Conservation (phyloP, 352 stramenopile genomes). For the Blastocystis sp. region DNA sequence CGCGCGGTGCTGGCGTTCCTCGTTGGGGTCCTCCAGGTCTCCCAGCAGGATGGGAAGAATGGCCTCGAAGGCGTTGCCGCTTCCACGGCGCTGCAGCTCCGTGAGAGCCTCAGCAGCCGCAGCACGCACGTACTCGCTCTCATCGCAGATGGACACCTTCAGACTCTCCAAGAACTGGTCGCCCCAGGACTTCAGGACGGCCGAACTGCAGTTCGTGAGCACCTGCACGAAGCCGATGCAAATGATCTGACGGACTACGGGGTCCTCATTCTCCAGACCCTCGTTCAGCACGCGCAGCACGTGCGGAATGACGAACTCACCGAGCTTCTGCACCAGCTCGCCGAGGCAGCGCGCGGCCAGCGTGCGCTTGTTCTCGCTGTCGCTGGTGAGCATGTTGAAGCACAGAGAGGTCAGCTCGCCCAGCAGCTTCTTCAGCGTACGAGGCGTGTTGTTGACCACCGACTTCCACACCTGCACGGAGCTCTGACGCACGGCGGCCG, state of each 20-base stretch:
- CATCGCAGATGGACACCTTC: conserved; percentile 90
- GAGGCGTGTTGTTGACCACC: conserved; percentile 87
- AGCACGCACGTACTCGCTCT: conserved; percentile 71
- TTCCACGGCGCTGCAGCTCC: conserved; percentile 85
- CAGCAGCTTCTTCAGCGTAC: conserved; percentile 90
- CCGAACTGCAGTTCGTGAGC: conserved; percentile 82
- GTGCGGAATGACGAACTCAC: conserved; percentile 91
- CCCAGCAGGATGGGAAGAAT: conserved; percentile 88
- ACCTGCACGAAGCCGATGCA: conserved; percentile 94
- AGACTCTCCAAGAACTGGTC: conserved; percentile 87
- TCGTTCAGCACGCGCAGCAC: conserved; percentile 92
- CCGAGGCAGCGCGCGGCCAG: conserved; percentile 83
- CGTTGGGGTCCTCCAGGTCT: conserved; percentile 71
- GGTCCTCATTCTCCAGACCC: conserved; percentile 72
- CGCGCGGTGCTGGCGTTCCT: conserved; percentile 67
- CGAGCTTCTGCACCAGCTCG: conserved; percentile 96
- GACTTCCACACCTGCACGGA: conserved; percentile 97
- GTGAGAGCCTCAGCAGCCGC: conserved; percentile 90
- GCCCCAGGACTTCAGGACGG: conserved; percentile 87
- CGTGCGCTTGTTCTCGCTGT: conserved; percentile 75
- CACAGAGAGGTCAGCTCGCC: conserved; percentile 86
- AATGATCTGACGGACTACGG: conserved; percentile 67
- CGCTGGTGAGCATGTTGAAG: conserved; percentile 80
- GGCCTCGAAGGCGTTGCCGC: conserved; percentile 84
- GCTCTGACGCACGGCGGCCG: conserved; percentile 83